phyloP scores from a whole-genome alignment of 2,329 filamentous ascomycete species.

The Shiraia bambusicola region DNA sequence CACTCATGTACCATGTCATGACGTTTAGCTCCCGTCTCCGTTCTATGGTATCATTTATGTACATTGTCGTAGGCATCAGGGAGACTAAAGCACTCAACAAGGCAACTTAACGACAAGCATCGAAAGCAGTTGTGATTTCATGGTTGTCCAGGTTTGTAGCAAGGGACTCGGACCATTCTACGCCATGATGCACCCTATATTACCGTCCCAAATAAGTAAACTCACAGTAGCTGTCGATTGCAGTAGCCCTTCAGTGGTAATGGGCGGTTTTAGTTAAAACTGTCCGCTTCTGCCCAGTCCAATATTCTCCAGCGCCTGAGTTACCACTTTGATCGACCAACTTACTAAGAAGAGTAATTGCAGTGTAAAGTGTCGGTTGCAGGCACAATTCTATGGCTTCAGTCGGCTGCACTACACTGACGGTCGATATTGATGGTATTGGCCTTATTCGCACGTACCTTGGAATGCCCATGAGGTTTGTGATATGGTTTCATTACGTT shows the following conservation, averaged over 20 bases:
- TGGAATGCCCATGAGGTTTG: background rate
- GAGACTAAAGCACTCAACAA: background rate
- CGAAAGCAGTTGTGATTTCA: conserved; percentile 1
- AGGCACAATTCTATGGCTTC: background rate
- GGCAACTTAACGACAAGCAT: background rate
- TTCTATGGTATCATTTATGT: too few relatives aligned
- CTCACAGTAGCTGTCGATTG: conserved; percentile 6
- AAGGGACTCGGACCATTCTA: background rate
- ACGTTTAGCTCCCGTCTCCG: too few relatives aligned
- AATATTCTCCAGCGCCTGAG: too few relatives aligned
- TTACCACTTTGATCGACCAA: too few relatives aligned
- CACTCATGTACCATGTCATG: too few relatives aligned
- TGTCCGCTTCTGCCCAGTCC: background rate
- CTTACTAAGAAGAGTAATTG: background rate
- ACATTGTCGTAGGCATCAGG: too few relatives aligned
- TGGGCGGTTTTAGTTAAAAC: conserved; percentile 5
- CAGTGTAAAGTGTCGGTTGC: background rate
- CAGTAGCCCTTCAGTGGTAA: conserved; percentile 9
- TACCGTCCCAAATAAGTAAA: too few relatives aligned
- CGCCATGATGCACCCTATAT: too few relatives aligned
- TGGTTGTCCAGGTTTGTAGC: background rate
- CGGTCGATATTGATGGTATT: background rate
- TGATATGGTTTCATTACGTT: too few relatives aligned
- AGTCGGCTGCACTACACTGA: background rate
- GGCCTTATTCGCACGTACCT: background rate